phyloP scores from a whole-genome alignment of 2,329 filamentous ascomycete species.

The Ophiocordyceps camponoti-leonardi region DNA sequence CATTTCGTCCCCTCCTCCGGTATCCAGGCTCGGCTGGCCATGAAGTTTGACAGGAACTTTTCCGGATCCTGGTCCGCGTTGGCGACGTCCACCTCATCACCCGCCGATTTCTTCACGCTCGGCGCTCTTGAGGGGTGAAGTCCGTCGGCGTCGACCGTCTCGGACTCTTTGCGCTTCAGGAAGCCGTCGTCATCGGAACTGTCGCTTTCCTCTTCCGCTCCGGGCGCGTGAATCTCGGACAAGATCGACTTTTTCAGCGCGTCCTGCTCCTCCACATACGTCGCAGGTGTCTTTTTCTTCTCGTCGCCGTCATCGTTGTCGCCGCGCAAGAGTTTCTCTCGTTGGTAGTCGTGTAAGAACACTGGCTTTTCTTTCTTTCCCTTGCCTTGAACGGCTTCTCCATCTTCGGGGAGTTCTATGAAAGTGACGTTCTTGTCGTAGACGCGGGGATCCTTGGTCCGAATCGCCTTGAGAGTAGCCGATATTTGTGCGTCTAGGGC shows the following conservation, averaged over 20 bases:
- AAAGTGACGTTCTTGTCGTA: conserved; percentile 72
- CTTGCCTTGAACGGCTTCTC: conserved; percentile 9
- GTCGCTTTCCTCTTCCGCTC: conserved; percentile 23
- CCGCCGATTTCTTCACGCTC: conserved; percentile 23
- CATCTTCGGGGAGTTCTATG: conserved; percentile 43
- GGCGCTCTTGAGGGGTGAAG: conserved; percentile 38
- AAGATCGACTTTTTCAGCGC: conserved; percentile 63
- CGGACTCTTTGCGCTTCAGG: conserved; percentile 51
- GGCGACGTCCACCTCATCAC: conserved; percentile 48
- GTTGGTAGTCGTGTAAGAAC: conserved; percentile 78
- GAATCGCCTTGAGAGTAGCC: conserved; percentile 73
- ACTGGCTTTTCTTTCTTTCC: conserved; percentile 67
- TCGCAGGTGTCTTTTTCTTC: conserved; percentile 42
- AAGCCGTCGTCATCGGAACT: conserved; percentile 47
- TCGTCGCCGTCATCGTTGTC: conserved; percentile 42
- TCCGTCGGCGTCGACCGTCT: conserved; percentile 20
- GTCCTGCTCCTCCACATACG: conserved; percentile 80
- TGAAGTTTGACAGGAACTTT: conserved; percentile 84
- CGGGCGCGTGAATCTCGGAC: conserved; percentile 57
- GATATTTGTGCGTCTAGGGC: conserved; percentile 75
- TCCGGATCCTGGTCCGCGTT: conserved; percentile 81
- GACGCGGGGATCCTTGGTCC: conserved; percentile 76
- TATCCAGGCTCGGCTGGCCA: conserved; percentile 83
- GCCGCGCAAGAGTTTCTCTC: conserved; percentile 69
- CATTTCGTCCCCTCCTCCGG: conserved; percentile 48